Evolutionary conservation across 2,329 filamentous ascomycete species (phyloP), one percentile per base, ranked within the genome.

Genomic region (Ophiostoma angusticollis): DNA sequence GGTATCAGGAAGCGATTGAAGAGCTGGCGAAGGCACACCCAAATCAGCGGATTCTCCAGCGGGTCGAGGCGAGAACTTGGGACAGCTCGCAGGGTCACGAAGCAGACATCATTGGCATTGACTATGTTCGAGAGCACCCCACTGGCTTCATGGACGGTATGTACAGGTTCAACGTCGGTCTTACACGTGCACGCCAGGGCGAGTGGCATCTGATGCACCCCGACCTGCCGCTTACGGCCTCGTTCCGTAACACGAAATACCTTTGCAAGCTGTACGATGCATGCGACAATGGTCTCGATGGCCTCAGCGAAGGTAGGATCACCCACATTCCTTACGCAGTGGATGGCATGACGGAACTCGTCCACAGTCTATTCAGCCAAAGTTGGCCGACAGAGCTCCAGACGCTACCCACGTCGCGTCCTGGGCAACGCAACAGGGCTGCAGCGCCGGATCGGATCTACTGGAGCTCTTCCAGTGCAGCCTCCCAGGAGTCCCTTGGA

Each of bases 11-110:
- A 3, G 50, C 47, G 2, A 41, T 54, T 13, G 43, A 47, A 2
- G 40, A 49, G 1, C 46, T 54, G 0, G 50, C 56, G 0, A 51
- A 50, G 9, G 31, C 44, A 2, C 52, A 58, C 49, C 54, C 56
- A 0, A 11, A 35, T 9, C 25, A 32, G 2, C 25, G 35, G 9
- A 42, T 48, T 7, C 17, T 3, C 2, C 31, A 40, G 17, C 50
- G 62, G 2, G 57, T 67, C 0, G 52, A 61, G 18, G 57, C 64
- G 0, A 45, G 65, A 14, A 69, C 64, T 0, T 57, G 67, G 1
- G 65, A 67, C 35, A 63, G 57, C 5, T 59, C 62, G 0, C 65
- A 68, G 28, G 65, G 65, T 0, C 63, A 65, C 12, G 62, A 69
- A 41, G 64, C 65, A 0, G 65, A 69, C 29, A 53, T 67, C 5